phyloP scores from a whole-genome alignment of 2,329 filamentous ascomycete species.

The Cladosporium austrohemisphaericum region DNA sequence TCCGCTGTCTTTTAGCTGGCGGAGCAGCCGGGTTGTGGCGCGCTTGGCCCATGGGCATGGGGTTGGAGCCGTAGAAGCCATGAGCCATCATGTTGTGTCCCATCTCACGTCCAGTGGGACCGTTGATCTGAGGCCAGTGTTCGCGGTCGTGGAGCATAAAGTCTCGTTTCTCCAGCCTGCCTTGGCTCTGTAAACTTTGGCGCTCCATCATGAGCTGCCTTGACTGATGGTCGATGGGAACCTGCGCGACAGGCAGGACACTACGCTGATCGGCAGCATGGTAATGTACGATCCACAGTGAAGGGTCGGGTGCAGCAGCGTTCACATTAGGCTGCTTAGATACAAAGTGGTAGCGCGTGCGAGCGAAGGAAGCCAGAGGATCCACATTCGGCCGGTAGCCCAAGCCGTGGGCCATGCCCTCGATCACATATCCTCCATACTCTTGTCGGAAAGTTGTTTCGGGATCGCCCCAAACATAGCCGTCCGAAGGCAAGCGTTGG shows the following conservation, averaged over 20 bases:
- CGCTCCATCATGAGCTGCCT: slow-evolving; percentile 60
- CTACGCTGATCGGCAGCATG: slow-evolving; percentile 70
- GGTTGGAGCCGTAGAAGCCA: slow-evolving; percentile 16
- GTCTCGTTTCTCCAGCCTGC: slow-evolving; percentile 81
- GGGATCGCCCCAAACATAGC: slow-evolving; percentile 82
- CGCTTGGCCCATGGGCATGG: slow-evolving; percentile 20
- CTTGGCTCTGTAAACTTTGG: slow-evolving; percentile 63
- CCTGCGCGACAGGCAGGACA: slow-evolving; percentile 64
- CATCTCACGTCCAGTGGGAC: slow-evolving; percentile 46
- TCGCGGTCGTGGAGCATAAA: slow-evolving; percentile 88
- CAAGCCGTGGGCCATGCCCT: slow-evolving; percentile 77
- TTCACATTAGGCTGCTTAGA: slow-evolving; percentile 69
- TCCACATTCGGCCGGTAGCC: slow-evolving; percentile 75
- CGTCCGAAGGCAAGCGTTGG: slow-evolving; percentile 80
- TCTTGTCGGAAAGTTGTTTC: slow-evolving; percentile 77
- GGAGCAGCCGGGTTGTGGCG: slow-evolving; percentile 32
- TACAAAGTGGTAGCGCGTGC: slow-evolving; percentile 80
- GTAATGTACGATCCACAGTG: slow-evolving; percentile 90
- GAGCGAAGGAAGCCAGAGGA: slow-evolving; percentile 68
- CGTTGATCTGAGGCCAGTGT: slow-evolving; percentile 83
- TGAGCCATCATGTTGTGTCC: slow-evolving; percentile 19
- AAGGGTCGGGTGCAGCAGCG: slow-evolving; percentile 69
- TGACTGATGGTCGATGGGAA: slow-evolving; percentile 58
- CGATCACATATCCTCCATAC: slow-evolving; percentile 69
- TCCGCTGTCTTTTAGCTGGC: slow-evolving; percentile 45